Evolutionary conservation across 228 moss, liverwort and hornwort genomes (phyloP).

Genomic region (Sphagnum magellanicum): DNA sequence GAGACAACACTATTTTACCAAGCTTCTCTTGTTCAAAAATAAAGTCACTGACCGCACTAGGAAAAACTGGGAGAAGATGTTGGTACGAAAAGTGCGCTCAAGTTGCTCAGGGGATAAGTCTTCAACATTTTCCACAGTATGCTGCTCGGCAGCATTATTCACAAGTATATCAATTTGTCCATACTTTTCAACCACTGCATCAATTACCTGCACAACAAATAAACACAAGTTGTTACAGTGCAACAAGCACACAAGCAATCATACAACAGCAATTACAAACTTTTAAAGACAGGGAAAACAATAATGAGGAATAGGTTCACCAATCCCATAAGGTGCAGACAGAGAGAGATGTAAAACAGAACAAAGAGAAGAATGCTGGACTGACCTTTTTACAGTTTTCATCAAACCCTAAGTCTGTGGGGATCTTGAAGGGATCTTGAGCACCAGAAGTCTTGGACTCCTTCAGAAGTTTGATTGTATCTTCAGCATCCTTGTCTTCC

Average conservation of each 20-base stretch:
- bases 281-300: too few species aligned
- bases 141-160: conserved; percentile 85
- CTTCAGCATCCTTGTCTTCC: conserved; percentile 67
- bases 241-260: too few species aligned
- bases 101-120: conserved; percentile 66
- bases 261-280: too few species aligned
- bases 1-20: too few species aligned
- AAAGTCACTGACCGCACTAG: conserved; percentile 28
- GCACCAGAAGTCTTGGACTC: conserved; percentile 31
- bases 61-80: conserved; percentile 72
- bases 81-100: conserved; percentile 74
- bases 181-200: conserved; percentile 56
- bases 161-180: conserved; percentile 72
- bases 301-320: too few species aligned
- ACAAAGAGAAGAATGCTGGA: neutral
- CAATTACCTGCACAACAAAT: conserved; percentile 38
- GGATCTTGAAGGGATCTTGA: conserved; percentile 52
- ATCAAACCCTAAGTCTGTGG: conserved; percentile 57
- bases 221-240: too few species aligned
- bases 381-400: conserved; percentile 74
- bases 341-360: neutral
- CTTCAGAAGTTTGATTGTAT: conserved; percentile 51
- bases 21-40: neutral
- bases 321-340: too few species aligned
- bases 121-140: conserved; percentile 54